Conservation (phyloP, 768 basidiomycete species). For the Phlegmacium glaucopus region DNA sequence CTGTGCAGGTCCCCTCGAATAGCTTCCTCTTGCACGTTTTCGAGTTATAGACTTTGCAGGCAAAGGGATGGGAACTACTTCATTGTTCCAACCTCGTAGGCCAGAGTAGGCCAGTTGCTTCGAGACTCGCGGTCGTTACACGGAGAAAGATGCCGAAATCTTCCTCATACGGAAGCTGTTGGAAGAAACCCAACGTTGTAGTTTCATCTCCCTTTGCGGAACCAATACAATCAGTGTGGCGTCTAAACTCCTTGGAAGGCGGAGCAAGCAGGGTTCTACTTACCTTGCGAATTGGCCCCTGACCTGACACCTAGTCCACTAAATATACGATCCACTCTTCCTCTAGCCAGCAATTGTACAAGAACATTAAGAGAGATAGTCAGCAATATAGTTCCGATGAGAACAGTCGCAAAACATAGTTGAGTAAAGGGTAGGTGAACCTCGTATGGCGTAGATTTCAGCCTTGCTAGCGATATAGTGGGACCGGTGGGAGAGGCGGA, state of each 20-base stretch:
- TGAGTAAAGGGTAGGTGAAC: conserved; percentile 61
- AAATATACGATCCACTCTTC: conserved; percentile 55
- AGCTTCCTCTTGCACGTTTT: conserved; percentile 10
- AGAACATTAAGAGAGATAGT: conserved; percentile 59
- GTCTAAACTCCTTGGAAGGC: neutral
- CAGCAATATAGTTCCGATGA: conserved; percentile 53
- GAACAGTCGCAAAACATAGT: conserved; percentile 70
- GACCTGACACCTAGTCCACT: conserved; percentile 43
- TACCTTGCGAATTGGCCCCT: conserved; percentile 26
- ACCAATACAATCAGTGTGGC: neutral
- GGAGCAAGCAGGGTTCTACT: no score
- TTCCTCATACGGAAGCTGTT: conserved; percentile 55
- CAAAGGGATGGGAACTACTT: conserved; percentile 53
- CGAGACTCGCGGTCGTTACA: conserved; percentile 70
- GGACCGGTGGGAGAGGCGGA: conserved; percentile 11
- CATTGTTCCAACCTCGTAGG: conserved; percentile 74
- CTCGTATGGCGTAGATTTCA: conserved; percentile 1
- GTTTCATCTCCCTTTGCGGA: conserved; percentile 9
- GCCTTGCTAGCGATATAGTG: conserved; percentile 10
- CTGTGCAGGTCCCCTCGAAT: neutral
- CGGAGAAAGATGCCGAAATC: conserved; percentile 71
- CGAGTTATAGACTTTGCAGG: conserved; percentile 6
- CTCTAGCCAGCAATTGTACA: conserved; percentile 64
- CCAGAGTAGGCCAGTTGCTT: conserved; percentile 68
- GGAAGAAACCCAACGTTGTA: conserved; percentile 18